These are phyloP conservation scores for Leccinum fallax DNA, from an alignment of 1,284 basidiomycete genomes.

Conservation along the genomic window DNA sequence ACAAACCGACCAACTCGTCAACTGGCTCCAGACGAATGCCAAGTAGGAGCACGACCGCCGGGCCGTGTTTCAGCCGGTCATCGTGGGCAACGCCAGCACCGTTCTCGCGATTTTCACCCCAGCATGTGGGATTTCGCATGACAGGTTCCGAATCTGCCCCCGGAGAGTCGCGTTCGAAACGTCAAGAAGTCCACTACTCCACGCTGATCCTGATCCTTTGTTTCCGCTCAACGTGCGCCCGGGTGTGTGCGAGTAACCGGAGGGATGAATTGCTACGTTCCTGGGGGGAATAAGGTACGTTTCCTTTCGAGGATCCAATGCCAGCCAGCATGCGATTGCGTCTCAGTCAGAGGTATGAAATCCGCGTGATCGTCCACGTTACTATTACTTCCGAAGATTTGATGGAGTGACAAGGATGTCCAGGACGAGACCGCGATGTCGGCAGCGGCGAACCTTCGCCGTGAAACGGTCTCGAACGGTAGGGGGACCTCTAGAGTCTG, in stretches of 20 bases:
- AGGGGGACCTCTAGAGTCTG: background rate
- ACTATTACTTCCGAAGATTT: background rate
- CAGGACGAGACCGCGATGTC: background rate
- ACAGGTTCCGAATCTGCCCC: background rate
- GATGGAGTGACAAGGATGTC: background rate
- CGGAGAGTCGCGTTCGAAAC: background rate
- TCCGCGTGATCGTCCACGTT: background rate
- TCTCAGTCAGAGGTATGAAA: background rate
- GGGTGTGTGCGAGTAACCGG: background rate
- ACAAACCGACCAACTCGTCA: background rate
- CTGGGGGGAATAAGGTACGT: background rate
- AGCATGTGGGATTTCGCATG: background rate
- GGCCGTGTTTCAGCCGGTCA: background rate
- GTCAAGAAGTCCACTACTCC: background rate
- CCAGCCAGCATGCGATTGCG: background rate
- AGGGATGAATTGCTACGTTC: background rate
- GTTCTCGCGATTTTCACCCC: background rate
- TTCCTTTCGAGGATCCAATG: background rate
- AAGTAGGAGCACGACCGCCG: background rate
- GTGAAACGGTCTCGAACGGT: background rate
- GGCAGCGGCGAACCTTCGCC: background rate
- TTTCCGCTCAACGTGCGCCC: background rate
- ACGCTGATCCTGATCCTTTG: background rate
- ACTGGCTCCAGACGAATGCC: background rate
- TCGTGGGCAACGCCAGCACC: background rate